Conservation (phyloP, 2,329 filamentous ascomycete species). For the Penicillium sclerotigenum region DNA sequence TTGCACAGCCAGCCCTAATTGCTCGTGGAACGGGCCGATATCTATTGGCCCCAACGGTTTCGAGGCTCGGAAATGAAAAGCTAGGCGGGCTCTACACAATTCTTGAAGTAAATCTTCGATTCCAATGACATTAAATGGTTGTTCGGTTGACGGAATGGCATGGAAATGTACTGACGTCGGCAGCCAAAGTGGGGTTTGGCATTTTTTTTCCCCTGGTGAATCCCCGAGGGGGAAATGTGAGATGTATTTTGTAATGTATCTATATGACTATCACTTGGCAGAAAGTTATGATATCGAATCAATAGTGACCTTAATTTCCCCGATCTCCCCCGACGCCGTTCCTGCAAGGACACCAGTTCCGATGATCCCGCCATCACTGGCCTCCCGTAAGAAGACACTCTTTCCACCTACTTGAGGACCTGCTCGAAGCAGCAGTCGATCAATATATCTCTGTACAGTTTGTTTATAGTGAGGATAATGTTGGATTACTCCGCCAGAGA, state of each 20-base stretch:
- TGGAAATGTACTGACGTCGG: neutral
- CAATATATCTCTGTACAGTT: slow-evolving; percentile 66
- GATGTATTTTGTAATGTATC: neutral
- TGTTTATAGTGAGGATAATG: slow-evolving; percentile 69
- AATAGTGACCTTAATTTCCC: slow-evolving; percentile 21
- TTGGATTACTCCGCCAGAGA: slow-evolving; percentile 72
- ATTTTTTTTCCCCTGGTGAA: neutral
- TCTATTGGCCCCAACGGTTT: neutral
- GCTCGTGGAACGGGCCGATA: slow-evolving; percentile 35
- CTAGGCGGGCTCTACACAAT: no score
- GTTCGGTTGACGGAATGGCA: neutral
- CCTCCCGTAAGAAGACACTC: slow-evolving; percentile 49
- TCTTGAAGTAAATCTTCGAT: no score
- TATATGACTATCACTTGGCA: neutral
- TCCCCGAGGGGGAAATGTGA: neutral
- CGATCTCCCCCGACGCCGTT: slow-evolving; percentile 36
- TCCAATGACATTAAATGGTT: neutral
- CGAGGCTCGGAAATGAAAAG: neutral
- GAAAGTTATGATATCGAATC: neutral
- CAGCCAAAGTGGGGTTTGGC: neutral
- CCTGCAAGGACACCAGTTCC: slow-evolving; percentile 52
- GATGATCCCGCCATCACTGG: slow-evolving; percentile 51
- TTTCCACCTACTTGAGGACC: slow-evolving; percentile 46
- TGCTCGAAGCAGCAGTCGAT: slow-evolving; percentile 46
- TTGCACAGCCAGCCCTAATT: slow-evolving; percentile 42